These are phyloP conservation scores for Kwoniella pini DNA, from an alignment of 768 basidiomycete species.

Conservation along the genomic window DNA sequence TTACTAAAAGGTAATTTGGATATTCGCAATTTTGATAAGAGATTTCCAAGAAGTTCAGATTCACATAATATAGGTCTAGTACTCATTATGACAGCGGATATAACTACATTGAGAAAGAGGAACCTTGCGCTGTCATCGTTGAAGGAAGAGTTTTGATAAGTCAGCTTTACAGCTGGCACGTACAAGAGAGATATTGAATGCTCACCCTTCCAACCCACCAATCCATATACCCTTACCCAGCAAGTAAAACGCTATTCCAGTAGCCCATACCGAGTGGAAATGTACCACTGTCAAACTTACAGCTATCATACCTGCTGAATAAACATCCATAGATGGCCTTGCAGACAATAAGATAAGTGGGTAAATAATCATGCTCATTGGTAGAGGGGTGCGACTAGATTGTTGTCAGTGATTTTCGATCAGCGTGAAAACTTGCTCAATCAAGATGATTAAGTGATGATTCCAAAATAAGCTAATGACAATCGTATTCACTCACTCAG, in stretches of 20 bases:
- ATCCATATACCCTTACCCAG: slow-evolving; percentile 85
- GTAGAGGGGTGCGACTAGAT: slow-evolving; percentile 57
- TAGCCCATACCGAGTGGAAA: slow-evolving; percentile 92
- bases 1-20: no score
- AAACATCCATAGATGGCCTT: slow-evolving; percentile 54
- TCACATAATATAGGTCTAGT: no score
- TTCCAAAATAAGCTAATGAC: no score
- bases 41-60: no score
- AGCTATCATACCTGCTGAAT: slow-evolving; percentile 71
- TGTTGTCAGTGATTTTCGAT: no score
- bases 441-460: no score
- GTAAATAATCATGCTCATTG: slow-evolving; percentile 64
- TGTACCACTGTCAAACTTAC: slow-evolving; percentile 90
- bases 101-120: no score
- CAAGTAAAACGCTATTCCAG: slow-evolving; percentile 86
- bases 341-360: slow-evolving; percentile 56
- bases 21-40: no score
- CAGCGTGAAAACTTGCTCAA: no score
- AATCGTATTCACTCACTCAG: slow-evolving; percentile 43
- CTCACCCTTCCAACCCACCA: slow-evolving; percentile 69
- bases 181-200: slow-evolving; percentile 39
- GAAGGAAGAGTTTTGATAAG: background rate
- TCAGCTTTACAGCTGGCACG: no score
- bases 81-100: no score
- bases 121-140: no score